Percentiles rank a stretch among this genome's conserved stretches.
Evolutionary conservation across 306 rosid species (phyloP).

Genomic region (Prunus dulcis): DNA sequence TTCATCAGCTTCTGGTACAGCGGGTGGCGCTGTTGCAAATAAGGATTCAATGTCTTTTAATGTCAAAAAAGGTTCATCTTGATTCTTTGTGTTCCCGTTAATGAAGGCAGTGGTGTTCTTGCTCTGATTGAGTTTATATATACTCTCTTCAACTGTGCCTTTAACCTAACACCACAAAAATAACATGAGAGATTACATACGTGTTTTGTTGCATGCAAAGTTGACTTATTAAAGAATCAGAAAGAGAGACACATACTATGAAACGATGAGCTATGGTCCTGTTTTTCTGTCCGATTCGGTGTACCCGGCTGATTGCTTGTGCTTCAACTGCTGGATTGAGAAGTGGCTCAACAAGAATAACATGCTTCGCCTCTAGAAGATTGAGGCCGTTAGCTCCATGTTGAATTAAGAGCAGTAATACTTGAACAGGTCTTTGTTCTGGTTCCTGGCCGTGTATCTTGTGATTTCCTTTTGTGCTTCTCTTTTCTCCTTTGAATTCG

Average conservation of each 20-base stretch:
- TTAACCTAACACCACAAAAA: conserved; percentile 54
- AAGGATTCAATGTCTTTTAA: conserved; percentile 75
- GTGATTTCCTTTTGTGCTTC: conserved; percentile 31
- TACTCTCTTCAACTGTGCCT: conserved; percentile 85
- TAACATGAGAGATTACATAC: neutral
- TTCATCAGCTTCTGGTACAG: conserved; percentile 42
- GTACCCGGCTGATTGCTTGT: conserved; percentile 92
- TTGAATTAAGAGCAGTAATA: conserved; percentile 76
- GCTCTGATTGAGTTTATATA: conserved; percentile 76
- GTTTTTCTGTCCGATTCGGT: conserved; percentile 77
- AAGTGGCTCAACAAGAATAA: conserved; percentile 84
- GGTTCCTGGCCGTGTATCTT: conserved; percentile 27
- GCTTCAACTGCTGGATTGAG: conserved; percentile 98
- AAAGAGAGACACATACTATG: conserved; percentile 47
- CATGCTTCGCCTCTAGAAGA: conserved; percentile 93
- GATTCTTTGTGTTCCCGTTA: conserved; percentile 77
- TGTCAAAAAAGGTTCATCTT: conserved; percentile 76
- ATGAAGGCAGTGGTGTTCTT: conserved; percentile 58
- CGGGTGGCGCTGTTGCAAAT: conserved; percentile 51
- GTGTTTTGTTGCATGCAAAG: neutral
- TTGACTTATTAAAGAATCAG: neutral
- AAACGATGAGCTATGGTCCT: conserved; percentile 85
- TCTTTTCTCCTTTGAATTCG: conserved; percentile 68
- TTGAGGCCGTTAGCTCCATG: conserved; percentile 97
- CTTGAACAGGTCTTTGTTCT: conserved; percentile 51